Percentiles rank a stretch among this genome's conserved stretches.
Conservation (phyloP, 805 yeast genomes). For the Wickerhamomyces kurtzmanii region DNA sequence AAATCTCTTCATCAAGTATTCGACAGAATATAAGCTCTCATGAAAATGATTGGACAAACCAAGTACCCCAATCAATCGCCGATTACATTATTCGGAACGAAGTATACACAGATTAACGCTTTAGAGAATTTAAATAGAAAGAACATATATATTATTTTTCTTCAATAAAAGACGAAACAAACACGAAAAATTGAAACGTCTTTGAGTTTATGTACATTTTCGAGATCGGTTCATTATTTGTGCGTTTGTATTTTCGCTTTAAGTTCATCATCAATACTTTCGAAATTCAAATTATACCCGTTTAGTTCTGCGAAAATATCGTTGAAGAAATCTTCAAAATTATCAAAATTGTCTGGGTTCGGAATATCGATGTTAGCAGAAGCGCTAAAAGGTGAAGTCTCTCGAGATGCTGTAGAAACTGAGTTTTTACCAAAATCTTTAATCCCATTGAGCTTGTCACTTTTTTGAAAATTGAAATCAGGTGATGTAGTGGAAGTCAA, state of each 20-base stretch:
- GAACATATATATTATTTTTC: no score
- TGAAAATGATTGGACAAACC: conserved; percentile 4
- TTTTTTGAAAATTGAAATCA: conserved; percentile 7
- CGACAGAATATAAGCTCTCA: conserved; percentile 13
- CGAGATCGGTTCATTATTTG: no score
- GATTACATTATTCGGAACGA: conserved; percentile 9
- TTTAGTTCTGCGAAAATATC: no score
- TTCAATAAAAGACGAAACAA: no score
- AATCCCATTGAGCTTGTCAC: conserved; percentile 1
- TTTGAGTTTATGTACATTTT: no score
- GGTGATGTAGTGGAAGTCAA: neutral
- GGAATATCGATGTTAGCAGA: conserved; percentile 20
- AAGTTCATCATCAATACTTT: no score
- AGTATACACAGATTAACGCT: no score
- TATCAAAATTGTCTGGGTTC: conserved; percentile 36
- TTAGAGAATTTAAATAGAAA: no score
- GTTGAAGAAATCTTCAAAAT: conserved; percentile 49
- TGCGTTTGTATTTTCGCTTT: no score
- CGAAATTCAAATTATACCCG: no score
- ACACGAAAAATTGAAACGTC: no score
- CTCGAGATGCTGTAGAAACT: conserved; percentile 6
- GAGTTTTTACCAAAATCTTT: conserved; percentile 6
- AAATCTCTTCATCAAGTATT: conserved; percentile 36
- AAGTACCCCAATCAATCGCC: conserved; percentile 6
- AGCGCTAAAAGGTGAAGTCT: conserved; percentile 6